These are phyloP conservation scores for Eucalyptus erythrocorys DNA, from an alignment of 345 rosid genomes.

Conservation along the genomic window DNA sequence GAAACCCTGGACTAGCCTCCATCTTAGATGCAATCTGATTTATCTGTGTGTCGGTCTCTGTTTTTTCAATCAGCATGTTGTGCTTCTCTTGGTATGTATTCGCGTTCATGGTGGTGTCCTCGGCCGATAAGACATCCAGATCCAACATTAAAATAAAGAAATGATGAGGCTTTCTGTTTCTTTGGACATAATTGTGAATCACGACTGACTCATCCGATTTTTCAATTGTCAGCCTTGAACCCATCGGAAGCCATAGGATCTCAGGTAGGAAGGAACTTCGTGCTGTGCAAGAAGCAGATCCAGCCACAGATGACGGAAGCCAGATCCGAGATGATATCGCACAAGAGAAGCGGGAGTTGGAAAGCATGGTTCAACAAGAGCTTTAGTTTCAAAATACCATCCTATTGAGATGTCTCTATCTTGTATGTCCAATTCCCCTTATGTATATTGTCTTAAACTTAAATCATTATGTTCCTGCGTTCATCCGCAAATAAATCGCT, in stretches of 20 bases:
- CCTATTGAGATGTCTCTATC: slow-evolving; percentile 8
- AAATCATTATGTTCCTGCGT: not conserved
- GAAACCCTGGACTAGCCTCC: not conserved
- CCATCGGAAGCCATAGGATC: slow-evolving; percentile 60
- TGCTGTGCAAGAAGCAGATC: slow-evolving; percentile 67
- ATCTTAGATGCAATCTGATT: not conserved
- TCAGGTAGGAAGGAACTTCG: slow-evolving; percentile 48
- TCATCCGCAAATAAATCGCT: not conserved
- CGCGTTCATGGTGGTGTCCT: not conserved
- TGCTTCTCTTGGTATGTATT: not conserved
- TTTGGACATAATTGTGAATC: not conserved
- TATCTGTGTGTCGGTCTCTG: not conserved
- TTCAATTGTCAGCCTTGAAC: slow-evolving; percentile 27
- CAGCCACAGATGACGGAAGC: slow-evolving; percentile 20
- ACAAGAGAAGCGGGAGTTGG: slow-evolving; percentile 41
- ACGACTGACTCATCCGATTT: not conserved
- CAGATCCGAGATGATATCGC: slow-evolving; percentile 13
- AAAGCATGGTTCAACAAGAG: slow-evolving; percentile 73
- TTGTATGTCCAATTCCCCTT: not conserved
- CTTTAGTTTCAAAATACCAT: slow-evolving; percentile 32
- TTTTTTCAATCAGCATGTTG: not conserved
- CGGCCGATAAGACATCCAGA: not conserved
- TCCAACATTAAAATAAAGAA: not conserved
- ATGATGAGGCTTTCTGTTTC: not conserved
- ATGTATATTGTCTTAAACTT: not conserved